Base-by-base conservation (phyloP, 2,329 filamentous ascomycete species). In the Graphium sp. region DNA sequence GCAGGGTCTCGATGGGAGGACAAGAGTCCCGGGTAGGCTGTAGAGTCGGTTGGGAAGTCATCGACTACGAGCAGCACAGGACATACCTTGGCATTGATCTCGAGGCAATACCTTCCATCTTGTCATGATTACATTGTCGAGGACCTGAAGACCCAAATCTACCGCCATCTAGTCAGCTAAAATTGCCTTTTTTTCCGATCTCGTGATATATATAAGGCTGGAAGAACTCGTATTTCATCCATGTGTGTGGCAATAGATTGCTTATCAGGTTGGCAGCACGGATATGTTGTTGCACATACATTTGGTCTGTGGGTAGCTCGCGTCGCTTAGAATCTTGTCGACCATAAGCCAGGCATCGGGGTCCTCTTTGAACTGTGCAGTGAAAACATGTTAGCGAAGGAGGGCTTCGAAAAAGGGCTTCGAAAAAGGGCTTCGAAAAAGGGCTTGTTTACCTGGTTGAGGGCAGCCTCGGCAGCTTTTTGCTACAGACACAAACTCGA, bases 111-210 rank as follows among this genome's bases (percentile, higher is more conserved):
- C 84, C 62, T 94, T 98, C 91, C 89, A 98, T 62, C 89, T 76
- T 41, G 89, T 98, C 74, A 87, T 82, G 51, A 98, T 95, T 40
- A 98, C 87, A 70, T 83, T 84, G 60, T 98, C 89, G 38, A 98
- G 73, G 40, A 98, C 85, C 58, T 98, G 89, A 40, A 98, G 65
- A 30, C 85, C 89, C 45, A 98, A 66, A 53, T 92, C 83, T 91
- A 43, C n/a, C n/a, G n/a, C n/a, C n/a, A n/a, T n/a, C n/a, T n/a
- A n/a, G n/a, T n/a, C n/a, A n/a, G n/a, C n/a, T n/a, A n/a, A n/a
- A n/a, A n/a, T n/a, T n/a, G n/a, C n/a, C n/a, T n/a, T n/a, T n/a
- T n/a, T n/a, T n/a, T 18, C 22, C n/a, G 15, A n/a, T 24, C n/a
- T 25, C 14, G 18, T 12, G 6, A 17, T 12, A 18, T 26, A 25